Evolutionary conservation across 495 filamentous ascomycete species (phyloP).

Genomic region (Zalerion maritima): DNA sequence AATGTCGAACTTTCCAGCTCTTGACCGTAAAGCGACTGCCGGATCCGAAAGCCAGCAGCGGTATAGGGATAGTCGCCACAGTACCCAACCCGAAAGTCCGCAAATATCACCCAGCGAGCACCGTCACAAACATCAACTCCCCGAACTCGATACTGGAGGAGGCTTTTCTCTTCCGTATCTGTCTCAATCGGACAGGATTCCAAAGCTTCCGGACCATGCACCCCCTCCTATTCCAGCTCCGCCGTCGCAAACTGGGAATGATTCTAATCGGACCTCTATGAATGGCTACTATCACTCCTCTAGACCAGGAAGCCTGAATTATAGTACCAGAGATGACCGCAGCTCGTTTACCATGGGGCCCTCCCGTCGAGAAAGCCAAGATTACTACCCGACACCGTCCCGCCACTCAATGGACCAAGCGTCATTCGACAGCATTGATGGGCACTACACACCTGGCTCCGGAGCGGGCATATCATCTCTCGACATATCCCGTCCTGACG

Average conservation of each 20-base stretch:
- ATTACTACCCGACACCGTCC: slow-evolving; percentile 14
- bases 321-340: slow-evolving; percentile 16
- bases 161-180: slow-evolving; percentile 18
- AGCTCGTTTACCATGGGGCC: slow-evolving; percentile 12
- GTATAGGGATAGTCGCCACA: too few relatives aligned
- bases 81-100: too few relatives aligned
- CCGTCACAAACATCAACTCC: slow-evolving; percentile 23
- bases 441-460: too few relatives aligned
- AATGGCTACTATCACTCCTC: slow-evolving; percentile 26
- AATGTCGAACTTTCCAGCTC: too few relatives aligned
- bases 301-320: slow-evolving; percentile 26
- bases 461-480: slow-evolving; percentile 8
- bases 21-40: too few relatives aligned
- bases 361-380: slow-evolving; percentile 20
- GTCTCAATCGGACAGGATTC: slow-evolving; percentile 11
- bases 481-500: too few relatives aligned
- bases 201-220: slow-evolving; percentile 19
- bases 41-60: too few relatives aligned
- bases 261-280: slow-evolving; percentile 8
- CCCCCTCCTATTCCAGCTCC: slow-evolving; percentile 15
- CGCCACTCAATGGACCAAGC: slow-evolving; percentile 20
- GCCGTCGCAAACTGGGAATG: slow-evolving; percentile 4
- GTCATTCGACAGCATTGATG: slow-evolving; percentile 20
- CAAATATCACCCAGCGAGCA: too few relatives aligned
- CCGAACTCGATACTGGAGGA: slow-evolving; percentile 21